Conservation (phyloP, 2,329 filamentous ascomycete genomes). For the Cytospora leucostoma region DNA sequence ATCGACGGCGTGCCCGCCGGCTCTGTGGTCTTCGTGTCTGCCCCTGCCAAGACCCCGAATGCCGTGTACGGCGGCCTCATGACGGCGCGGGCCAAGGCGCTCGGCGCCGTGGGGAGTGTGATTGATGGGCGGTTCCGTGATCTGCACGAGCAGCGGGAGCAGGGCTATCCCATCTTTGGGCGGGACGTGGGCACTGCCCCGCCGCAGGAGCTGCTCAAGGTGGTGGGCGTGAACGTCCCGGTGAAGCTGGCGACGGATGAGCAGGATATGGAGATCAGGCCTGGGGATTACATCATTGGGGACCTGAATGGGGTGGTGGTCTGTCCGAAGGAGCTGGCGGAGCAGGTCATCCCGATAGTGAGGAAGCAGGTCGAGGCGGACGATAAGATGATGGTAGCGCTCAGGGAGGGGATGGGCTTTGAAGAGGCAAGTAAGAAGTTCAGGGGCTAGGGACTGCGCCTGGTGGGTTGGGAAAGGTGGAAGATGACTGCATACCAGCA, state of each 20-base stretch:
- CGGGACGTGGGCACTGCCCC: conserved; percentile 48
- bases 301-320: conserved; percentile 50
- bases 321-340: conserved; percentile 42
- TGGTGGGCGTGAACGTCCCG: conserved; percentile 44
- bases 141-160: conserved; percentile 53
- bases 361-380: conserved; percentile 45
- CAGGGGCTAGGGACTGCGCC: conserved; percentile 28
- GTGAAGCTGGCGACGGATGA: conserved; percentile 42
- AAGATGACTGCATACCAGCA: neutral
- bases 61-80: conserved; percentile 58
- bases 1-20: conserved; percentile 51
- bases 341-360: conserved; percentile 44
- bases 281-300: conserved; percentile 48
- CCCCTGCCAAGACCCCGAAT: conserved; percentile 47
- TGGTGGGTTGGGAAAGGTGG: neutral
- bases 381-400: conserved; percentile 43
- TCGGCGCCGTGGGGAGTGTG: conserved; percentile 49
- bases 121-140: conserved; percentile 56
- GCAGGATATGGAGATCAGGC: conserved; percentile 42
- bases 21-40: conserved; percentile 53
- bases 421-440: conserved; percentile 47
- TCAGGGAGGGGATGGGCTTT: conserved; percentile 47
- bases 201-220: conserved; percentile 45
- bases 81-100: conserved; percentile 48
- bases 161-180: conserved; percentile 50